Conservation (phyloP, 257 asterid species). For the Solanum ossicruentum region DNA sequence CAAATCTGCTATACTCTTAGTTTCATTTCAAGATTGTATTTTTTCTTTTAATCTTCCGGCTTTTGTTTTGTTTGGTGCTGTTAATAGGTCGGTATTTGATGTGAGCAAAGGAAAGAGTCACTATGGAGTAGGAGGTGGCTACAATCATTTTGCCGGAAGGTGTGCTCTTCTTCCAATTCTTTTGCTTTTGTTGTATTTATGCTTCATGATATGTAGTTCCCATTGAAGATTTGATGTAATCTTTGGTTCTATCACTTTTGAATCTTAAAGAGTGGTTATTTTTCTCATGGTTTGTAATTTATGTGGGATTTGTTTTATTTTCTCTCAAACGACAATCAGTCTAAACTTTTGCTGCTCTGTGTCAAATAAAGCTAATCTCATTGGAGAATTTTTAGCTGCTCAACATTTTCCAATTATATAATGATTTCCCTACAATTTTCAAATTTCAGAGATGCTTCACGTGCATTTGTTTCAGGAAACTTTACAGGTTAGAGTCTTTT, state of each 20-base stretch:
- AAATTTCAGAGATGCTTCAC: conserved; percentile 75
- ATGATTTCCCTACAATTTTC: neutral
- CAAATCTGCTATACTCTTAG: neutral
- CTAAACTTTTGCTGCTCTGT: neutral
- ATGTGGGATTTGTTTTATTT: neutral
- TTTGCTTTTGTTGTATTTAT: neutral
- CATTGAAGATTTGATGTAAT: neutral
- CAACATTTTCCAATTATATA: neutral
- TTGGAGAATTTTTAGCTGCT: neutral
- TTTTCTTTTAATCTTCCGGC: neutral
- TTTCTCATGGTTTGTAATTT: neutral
- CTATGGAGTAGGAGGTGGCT: conserved; percentile 81
- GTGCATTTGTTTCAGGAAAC: conserved; percentile 90
- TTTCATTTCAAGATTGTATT: neutral
- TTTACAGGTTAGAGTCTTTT: conserved; percentile 48
- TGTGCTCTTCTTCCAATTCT: neutral
- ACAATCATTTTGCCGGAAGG: conserved; percentile 85
- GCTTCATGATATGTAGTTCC: neutral
- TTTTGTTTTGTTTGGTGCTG: neutral
- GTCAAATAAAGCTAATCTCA: neutral
- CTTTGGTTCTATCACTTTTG: neutral
- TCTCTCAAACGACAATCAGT: neutral
- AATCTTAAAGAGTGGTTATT: neutral
- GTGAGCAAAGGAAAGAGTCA: conserved; percentile 81
- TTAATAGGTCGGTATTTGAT: conserved; percentile 80